Evolutionary conservation across 2,329 filamentous ascomycete genomes (phyloP), one percentile per base, ranked within the genome.

Genomic region (Aspergillus phoenicis): DNA sequence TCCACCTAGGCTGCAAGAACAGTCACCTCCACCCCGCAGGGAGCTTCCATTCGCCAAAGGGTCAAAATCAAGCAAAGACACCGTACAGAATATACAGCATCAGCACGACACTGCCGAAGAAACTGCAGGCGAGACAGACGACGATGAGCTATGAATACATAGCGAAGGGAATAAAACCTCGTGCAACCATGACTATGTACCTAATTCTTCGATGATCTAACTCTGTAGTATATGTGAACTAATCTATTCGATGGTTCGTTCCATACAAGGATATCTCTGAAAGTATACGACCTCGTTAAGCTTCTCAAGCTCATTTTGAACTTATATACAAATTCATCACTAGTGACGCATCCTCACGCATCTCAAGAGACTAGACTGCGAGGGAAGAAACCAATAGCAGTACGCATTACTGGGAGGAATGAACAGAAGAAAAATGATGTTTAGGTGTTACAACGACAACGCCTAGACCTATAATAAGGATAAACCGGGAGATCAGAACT

Each of bases 21-120:
- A 64, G 10, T 30, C 66, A 11, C 71, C 73, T 15, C 80, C 80
- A 11, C 79, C 79, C 1, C 73, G 71, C 48, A 74, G 79, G 62
- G 74, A 78, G 49, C 66, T 82, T 17, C 79, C 80, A 0, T 81
- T 81, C 64, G 60, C 64, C 1, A 73, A 66, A 60, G 70, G 62
- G 59, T 41, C 56, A 30, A 26, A 59, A 52, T 64, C 43, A 57
- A 39, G 58, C 28, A 63, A 51, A 10, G 51, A 26, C 28, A 30
- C 26, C 4, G 11, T 36, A 22, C 41, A 17, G 33, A 8, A 52
- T 8, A 28, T 64, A 15, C 54, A n/a, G 22, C 53, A 45, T 47
- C 28, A 59, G 33, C 59, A 57, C 13, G 60, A 66, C 30, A 65
- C 62, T 33, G 63, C 56, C 5, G 73, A 71, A 54, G 70, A 66